Evolutionary conservation across 176 grass and related monocot genomes (phyloP), one percentile per base, ranked within the genome.

Genomic region (Ampelocalamus luodianensis): DNA sequence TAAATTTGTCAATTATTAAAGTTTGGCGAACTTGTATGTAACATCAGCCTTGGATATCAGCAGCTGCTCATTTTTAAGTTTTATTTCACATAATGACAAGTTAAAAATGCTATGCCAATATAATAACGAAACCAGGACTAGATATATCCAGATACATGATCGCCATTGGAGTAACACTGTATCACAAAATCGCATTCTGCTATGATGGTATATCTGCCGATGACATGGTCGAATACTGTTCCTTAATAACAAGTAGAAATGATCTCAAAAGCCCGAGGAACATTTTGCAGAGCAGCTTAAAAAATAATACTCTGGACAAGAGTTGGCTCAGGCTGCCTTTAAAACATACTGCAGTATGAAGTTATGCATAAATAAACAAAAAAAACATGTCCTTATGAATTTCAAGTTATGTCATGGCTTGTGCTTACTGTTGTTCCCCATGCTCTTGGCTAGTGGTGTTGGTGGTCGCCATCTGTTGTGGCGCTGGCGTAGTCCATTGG

Each of bases 201-300:
- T 34, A 82, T 27, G 39, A 68, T 39, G 16, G 38, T 24, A 50
- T 61, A 63, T 78, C 53, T 51, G n/a, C 3, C 8, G 22, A 50
- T 67, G 63, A 63, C 4, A 16, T 83, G 32, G 3, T n/a, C 24
- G 34, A 74, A 75, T 61, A 81, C 13, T 68, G 46, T 80, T 51
- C 53, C 16, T 54, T 71, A 70, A 15, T 56, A 44, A 44, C 14
- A 72, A 45, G 32, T 39, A 59, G 1, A 80, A 67, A 46, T 45
- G 1, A 55, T 68, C 29, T 49, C 18, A 67, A 48, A 84, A 54
- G 34, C 1, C 40, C 0, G 1, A 16, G 8, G 8, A 74, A 43
- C 68, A 65, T 80, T 64, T 80, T 86, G n/a, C 67, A 29, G 22
- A 54, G 54, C 77, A 85, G 38, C 64, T 85, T 7, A 13, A 76